phyloP scores from a whole-genome alignment of 2,329 filamentous ascomycete genomes.

The Trichoderma koningiopsis region DNA sequence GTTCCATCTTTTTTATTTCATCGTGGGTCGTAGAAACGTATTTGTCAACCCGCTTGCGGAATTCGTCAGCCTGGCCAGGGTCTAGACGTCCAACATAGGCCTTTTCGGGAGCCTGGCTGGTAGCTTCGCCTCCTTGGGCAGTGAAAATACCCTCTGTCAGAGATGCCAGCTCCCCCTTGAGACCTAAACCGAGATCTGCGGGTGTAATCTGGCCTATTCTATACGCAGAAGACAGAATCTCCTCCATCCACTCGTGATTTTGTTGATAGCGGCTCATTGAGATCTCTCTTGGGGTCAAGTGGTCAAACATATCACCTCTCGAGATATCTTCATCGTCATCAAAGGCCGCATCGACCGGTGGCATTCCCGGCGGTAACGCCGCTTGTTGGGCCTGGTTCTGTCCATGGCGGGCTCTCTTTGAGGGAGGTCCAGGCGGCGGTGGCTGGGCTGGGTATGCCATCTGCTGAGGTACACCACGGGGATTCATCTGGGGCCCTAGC shows the following conservation, averaged over 20 bases:
- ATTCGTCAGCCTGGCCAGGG: constrained; percentile 77
- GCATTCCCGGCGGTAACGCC: constrained; percentile 35
- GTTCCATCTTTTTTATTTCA: constrained; percentile 84
- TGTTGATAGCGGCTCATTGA: constrained; percentile 85
- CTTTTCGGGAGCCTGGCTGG: constrained; percentile 52
- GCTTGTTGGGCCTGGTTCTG: constrained; percentile 45
- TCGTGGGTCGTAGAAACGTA: constrained; percentile 72
- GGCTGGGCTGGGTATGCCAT: constrained; percentile 64
- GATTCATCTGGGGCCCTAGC: constrained; percentile 50
- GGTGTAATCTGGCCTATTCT: constrained; percentile 82
- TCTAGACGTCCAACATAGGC: constrained; percentile 67
- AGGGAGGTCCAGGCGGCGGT: constrained; percentile 51
- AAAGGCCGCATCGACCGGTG: constrained; percentile 50
- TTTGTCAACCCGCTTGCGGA: constrained; percentile 74
- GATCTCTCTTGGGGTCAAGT: constrained; percentile 85
- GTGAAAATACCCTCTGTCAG: constrained; percentile 87
- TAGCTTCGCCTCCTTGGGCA: constrained; percentile 54
- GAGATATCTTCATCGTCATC: constrained; percentile 92
- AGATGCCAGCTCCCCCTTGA: constrained; percentile 77
- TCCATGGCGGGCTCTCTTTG: constrained; percentile 56
- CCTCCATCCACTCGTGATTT: constrained; percentile 99
- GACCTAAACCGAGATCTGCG: constrained; percentile 81
- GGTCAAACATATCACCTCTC: constrained; percentile 85
- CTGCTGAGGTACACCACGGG: constrained; percentile 56
- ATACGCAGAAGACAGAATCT: constrained; percentile 90